Conservation (phyloP, 2,329 filamentous ascomycete genomes). For the Aspergillus thermomutatus region DNA sequence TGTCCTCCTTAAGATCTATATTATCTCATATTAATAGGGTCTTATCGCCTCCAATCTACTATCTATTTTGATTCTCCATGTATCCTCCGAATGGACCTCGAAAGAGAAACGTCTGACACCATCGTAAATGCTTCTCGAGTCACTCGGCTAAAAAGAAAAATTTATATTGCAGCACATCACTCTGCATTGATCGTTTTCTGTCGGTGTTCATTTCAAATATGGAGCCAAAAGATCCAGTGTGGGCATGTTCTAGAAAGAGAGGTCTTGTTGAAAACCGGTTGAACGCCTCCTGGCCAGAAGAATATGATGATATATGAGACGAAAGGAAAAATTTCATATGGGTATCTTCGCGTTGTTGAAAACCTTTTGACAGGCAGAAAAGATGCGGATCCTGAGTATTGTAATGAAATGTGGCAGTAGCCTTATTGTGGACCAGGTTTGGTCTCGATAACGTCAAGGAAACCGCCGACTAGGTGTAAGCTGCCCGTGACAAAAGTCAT, state of each 20-base stretch:
- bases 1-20: neutral
- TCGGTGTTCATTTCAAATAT: neutral
- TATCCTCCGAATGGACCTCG: neutral
- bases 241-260: neutral
- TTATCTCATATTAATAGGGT: neutral
- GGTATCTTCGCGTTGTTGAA: slow-evolving; percentile 21
- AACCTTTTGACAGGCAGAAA: slow-evolving; percentile 1
- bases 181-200: neutral
- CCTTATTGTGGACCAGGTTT: slow-evolving; percentile 23
- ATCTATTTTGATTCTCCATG: neutral
- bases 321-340: slow-evolving; percentile 6
- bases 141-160: neutral
- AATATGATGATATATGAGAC: slow-evolving; percentile 1
- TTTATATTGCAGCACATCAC: neutral
- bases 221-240: neutral
- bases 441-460: slow-evolving; percentile 68
- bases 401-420: slow-evolving; percentile 6
- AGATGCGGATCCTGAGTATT: neutral
- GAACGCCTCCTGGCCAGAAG: slow-evolving; percentile 15
- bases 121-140: neutral
- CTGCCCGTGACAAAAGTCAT: slow-evolving; percentile 77
- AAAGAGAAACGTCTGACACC: neutral
- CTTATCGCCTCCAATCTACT: neutral
- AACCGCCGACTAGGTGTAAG: slow-evolving; percentile 76
- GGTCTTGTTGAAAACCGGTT: neutral